Evolutionary conservation across 176 grass and related monocot species (phyloP).

Genomic region (Oryza glumipatula): DNA sequence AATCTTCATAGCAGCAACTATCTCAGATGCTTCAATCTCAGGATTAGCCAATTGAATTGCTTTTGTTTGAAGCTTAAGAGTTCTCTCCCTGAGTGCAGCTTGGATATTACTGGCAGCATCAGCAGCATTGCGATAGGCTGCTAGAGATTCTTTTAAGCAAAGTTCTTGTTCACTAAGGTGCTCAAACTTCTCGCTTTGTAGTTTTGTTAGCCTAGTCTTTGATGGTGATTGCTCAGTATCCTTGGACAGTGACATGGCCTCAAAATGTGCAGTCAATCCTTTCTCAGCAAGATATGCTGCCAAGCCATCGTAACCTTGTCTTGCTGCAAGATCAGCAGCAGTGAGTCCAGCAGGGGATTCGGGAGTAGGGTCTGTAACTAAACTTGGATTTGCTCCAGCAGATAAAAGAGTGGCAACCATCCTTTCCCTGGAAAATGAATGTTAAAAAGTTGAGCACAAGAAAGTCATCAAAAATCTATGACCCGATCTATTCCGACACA

Average conservation of each 20-base stretch:
- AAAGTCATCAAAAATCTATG: constrained; percentile 11
- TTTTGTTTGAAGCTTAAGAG: constrained; percentile 87
- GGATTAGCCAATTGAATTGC: constrained; percentile 74
- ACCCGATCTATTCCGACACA: background rate
- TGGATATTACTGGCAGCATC: constrained; percentile 93
- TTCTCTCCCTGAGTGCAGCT: constrained; percentile 83
- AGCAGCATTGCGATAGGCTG: constrained; percentile 93
- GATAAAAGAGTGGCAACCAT: constrained; percentile 96
- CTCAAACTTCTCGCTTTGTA: constrained; percentile 48
- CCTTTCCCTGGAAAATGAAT: constrained; percentile 69
- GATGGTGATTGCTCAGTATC: constrained; percentile 37
- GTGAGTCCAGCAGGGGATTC: constrained; percentile 65
- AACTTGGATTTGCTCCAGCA: constrained; percentile 94
- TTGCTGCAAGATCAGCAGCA: constrained; percentile 84
- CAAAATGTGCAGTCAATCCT: constrained; percentile 83
- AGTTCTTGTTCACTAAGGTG: constrained; percentile 91
- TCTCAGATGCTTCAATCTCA: constrained; percentile 70
- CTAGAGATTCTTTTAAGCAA: constrained; percentile 93
- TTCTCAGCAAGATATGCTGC: constrained; percentile 93
- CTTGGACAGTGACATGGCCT: constrained; percentile 75
- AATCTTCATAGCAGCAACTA: constrained; percentile 93
- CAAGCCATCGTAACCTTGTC: constrained; percentile 83
- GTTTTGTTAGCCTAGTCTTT: constrained; percentile 43
- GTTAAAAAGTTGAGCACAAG: constrained; percentile 25
- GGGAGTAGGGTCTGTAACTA: constrained; percentile 87